These are phyloP conservation scores for Penicillium aurantiogriseum DNA, from an alignment of 2,329 filamentous ascomycete genomes.

Conservation along the genomic window DNA sequence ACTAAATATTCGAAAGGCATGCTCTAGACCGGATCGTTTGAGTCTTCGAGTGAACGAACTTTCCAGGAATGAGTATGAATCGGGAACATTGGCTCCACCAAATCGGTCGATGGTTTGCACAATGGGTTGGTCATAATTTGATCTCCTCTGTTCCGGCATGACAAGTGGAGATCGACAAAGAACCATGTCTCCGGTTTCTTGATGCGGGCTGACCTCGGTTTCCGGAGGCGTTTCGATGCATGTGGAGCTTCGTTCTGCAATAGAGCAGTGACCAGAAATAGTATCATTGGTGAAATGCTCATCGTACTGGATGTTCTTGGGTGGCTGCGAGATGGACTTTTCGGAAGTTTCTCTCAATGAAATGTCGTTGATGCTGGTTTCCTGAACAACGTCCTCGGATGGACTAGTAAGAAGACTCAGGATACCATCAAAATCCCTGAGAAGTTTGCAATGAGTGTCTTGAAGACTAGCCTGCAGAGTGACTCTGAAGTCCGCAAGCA, in stretches of 20 bases:
- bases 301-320: not conserved
- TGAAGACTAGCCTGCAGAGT: not conserved
- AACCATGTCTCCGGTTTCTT: not conserved
- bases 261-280: not conserved
- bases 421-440: not conserved
- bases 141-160: not conserved
- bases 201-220: not conserved
- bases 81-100: not conserved
- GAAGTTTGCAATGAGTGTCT: not conserved
- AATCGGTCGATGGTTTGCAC: not conserved
- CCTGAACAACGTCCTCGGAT: not conserved
- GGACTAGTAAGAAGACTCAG: not conserved
- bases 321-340: not conserved
- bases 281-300: not conserved
- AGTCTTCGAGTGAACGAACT: conserved; percentile 68
- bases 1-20: conserved; percentile 58
- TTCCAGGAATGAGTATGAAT: conserved; percentile 59
- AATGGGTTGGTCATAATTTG: not conserved
- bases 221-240: not conserved
- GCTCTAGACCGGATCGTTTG: conserved; percentile 64
- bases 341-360: not conserved
- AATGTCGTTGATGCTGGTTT: not conserved
- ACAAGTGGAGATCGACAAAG: not conserved
- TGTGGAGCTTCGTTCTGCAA: not conserved
- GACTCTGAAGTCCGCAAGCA: not conserved